Evolutionary conservation across 2,329 filamentous ascomycete species (phyloP), one percentile per base, ranked within the genome.

Genomic region (Emergomyces orientalis): DNA sequence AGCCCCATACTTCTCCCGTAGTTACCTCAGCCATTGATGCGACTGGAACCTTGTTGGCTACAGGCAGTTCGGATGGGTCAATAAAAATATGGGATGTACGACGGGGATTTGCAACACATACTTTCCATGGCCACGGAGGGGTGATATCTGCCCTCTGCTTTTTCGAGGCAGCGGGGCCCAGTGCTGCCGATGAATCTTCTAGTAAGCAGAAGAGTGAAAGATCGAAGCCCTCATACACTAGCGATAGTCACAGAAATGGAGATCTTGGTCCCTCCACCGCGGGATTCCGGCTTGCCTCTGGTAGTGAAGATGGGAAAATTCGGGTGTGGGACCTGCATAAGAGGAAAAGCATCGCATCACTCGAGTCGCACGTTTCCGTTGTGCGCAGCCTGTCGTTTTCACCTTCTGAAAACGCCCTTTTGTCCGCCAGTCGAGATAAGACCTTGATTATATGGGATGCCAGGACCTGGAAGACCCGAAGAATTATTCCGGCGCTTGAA

Each of bases 41-140:
- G 61, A 96, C 92, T 1, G 89, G 92, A 71, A 96, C 93, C 1
- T 80, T 99, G 14, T 81, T 99, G 52, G 94, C 92, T 19, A 97
- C 93, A 19, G 94, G 95, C 66, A 90, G 90, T 58, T 92, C 94
- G 3, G 94, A 99, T 72, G 94, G 94, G 30, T 85, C 89, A 0
- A 90, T 97, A 70, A 99, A 99, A 75, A 88, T 99, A 60, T 99
- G 93, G 93, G 94, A 99, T 76, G 91, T 99, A 64, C 81, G 83
- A 59, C 90, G 88, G 54, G 94, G 94, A 27, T 97, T 89, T 75
- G 86, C 91, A 39, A 99, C 95, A 34, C 94, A 99, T 76, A 96
- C 91, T 0, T 96, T 99, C 75, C 89, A 93, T 68, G 92, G 92
- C 1, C 93, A 96, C 63, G 91, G 91, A 64, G 92, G 94, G 11